phyloP scores from a whole-genome alignment of 257 asterid genomes.

The Ehretia macrophylla region DNA sequence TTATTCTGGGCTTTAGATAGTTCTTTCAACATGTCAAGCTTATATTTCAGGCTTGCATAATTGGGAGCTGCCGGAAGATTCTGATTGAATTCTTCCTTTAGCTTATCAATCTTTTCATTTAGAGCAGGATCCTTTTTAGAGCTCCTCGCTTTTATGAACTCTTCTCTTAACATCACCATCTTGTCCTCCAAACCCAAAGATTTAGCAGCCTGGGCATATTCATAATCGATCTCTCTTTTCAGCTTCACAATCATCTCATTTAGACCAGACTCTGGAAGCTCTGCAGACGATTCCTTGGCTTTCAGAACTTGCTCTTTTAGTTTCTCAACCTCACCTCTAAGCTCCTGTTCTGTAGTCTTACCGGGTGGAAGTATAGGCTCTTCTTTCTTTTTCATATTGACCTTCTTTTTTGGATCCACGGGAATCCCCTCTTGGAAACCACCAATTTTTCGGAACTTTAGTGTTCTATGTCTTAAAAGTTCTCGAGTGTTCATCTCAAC shows the following conservation, averaged over 20 bases:
- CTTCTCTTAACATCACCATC: constrained; percentile 49
- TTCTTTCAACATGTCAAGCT: constrained; percentile 56
- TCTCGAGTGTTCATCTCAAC: constrained; percentile 60
- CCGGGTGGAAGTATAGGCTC: constrained; percentile 38
- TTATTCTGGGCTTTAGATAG: constrained; percentile 26
- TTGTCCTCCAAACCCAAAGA: constrained; percentile 61
- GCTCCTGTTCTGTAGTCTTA: constrained; percentile 40
- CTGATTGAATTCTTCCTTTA: constrained; percentile 47
- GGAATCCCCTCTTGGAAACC: constrained; percentile 68
- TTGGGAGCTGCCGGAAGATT: constrained; percentile 63
- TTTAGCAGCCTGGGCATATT: constrained; percentile 65
- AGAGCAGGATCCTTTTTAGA: constrained; percentile 40
- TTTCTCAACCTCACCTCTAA: constrained; percentile 60
- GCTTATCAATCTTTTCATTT: constrained; percentile 55
- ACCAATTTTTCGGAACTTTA: constrained; percentile 70
- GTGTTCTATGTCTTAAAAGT: constrained; percentile 60
- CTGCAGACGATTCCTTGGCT: constrained; percentile 33
- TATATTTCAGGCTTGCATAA: constrained; percentile 46
- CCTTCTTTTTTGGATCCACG: constrained; percentile 53
- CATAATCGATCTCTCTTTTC: constrained; percentile 49
- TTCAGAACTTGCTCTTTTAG: constrained; percentile 48
- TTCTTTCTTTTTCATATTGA: constrained; percentile 67
- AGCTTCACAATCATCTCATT: constrained; percentile 50
- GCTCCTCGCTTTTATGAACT: constrained; percentile 34
- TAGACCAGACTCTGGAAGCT: constrained; percentile 29